Conservation (phyloP, 1,284 basidiomycete species). For the Irpex sp. region DNA sequence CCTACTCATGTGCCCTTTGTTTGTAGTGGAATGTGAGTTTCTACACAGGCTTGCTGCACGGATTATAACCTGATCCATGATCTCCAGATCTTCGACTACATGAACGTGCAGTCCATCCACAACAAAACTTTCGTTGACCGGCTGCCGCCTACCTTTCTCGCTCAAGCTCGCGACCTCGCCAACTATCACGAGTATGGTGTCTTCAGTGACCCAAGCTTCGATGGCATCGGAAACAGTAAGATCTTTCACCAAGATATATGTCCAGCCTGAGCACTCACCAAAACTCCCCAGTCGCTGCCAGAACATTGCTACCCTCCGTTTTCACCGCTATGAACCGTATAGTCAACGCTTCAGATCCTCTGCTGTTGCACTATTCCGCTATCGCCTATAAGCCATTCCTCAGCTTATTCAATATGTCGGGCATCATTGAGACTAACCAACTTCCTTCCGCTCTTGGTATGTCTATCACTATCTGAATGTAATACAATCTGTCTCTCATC, state of each 20-base stretch:
- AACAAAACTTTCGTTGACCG: slow-evolving; percentile 29
- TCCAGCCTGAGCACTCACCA: too few species aligned
- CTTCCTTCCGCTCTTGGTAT: slow-evolving; percentile 31
- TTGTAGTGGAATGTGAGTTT: slow-evolving; percentile 31
- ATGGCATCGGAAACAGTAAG: slow-evolving; percentile 33
- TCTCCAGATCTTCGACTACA: slow-evolving; percentile 41
- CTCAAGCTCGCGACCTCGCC: slow-evolving; percentile 38
- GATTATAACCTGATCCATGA: neutral
- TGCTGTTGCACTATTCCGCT: slow-evolving; percentile 38
- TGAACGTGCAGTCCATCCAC: slow-evolving; percentile 47
- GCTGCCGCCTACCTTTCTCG: slow-evolving; percentile 29
- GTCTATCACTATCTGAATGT: slow-evolving; percentile 1
- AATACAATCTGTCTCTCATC: slow-evolving; percentile 7
- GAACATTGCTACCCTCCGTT: slow-evolving; percentile 39
- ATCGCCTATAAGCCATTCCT: slow-evolving; percentile 53
- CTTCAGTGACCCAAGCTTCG: slow-evolving; percentile 34
- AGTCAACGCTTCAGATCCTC: slow-evolving; percentile 35
- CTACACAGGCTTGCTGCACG: neutral
- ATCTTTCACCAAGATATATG: neutral
- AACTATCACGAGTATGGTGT: slow-evolving; percentile 47
- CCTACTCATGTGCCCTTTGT: neutral
- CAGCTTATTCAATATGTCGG: slow-evolving; percentile 48
- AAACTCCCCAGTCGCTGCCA: slow-evolving; percentile 35
- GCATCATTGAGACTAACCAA: slow-evolving; percentile 31
- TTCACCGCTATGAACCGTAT: slow-evolving; percentile 37